Conservation (phyloP, 2,329 filamentous ascomycete genomes). For the Colletotrichum filicis region DNA sequence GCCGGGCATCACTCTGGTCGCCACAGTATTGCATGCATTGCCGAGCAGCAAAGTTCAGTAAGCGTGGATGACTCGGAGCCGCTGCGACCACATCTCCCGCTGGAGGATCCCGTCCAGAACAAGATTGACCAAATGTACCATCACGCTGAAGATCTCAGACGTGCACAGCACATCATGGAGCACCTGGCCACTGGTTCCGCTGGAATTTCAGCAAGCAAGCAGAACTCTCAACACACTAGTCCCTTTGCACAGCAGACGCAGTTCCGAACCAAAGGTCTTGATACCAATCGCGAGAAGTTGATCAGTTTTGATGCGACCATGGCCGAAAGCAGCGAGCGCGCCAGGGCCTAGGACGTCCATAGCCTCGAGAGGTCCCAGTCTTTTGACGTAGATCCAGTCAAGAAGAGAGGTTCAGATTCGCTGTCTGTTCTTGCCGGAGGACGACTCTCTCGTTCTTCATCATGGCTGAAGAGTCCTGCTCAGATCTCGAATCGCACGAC, state of each 20-base stretch:
- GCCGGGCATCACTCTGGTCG: slow-evolving; percentile 42
- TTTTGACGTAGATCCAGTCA: slow-evolving; percentile 22
- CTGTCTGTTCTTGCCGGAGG: not conserved
- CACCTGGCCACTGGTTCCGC: slow-evolving; percentile 43
- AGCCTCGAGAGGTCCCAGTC: slow-evolving; percentile 18
- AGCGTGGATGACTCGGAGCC: slow-evolving; percentile 11
- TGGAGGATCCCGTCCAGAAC: slow-evolving; percentile 34
- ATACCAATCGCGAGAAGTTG: not conserved
- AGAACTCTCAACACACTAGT: not conserved
- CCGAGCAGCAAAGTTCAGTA: slow-evolving; percentile 27
- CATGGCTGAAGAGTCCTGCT: slow-evolving; percentile 5
- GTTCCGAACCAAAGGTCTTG: not conserved
- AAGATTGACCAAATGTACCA: slow-evolving; percentile 46
- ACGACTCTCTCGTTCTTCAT: slow-evolving; percentile 7
- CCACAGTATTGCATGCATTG: slow-evolving; percentile 47
- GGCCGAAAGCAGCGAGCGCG: not conserved
- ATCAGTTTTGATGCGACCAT: slow-evolving; percentile 11
- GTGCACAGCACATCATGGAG: slow-evolving; percentile 47
- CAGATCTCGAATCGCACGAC: not conserved
- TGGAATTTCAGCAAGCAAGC: not conserved
- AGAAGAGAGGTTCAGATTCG: slow-evolving; percentile 9
- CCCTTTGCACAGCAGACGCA: not conserved
- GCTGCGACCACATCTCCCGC: not conserved
- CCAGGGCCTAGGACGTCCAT: not conserved
- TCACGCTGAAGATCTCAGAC: slow-evolving; percentile 47